Base-by-base conservation (phyloP, 2,329 filamentous ascomycete species). In the Aureobasidium sp. region DNA sequence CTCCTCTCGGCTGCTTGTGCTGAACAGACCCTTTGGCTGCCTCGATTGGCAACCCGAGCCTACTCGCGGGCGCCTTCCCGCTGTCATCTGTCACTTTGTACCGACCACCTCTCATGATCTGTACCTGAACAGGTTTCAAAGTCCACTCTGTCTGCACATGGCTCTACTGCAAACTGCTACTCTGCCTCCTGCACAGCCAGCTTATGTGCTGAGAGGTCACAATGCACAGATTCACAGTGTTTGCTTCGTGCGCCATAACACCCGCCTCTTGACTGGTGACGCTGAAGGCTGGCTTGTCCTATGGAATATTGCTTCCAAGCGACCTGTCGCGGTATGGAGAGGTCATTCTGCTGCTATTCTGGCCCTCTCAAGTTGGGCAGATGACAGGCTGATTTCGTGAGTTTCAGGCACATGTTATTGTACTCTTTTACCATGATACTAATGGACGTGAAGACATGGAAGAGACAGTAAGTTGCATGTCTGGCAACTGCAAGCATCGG, bases 251-350 rank as follows among this genome's bases (percentile, higher is more conserved):
- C 82, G 84, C 59, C 74, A 78, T 44, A 96, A 97, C 72, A 81
- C 84, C 63, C 87, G 90, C 37, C 84, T 99, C 6, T 78, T 90
- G 13, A 94, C 91, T 0, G 93, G 89, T 39, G 94, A 99, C 75
- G 89, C 91, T 9, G 89, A 96, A 46, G 94, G 94, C 63, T 97
- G 88, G 81, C 80, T 96, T 37, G 83, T 96, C 7, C 77, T 92
- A 26, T 99, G 94, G 94, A 87, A 90, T 71, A 78, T 96, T 43
- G 82, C 87, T 29, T 89, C 87, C 57, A 92, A 95, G 79, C 83
- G 94, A 37, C 84, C 93, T 0, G 81, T 85, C 9, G 90, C 88
- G 1, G 90, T 94, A 3, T 99, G 94, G 94, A 87, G 84, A 69
- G 89, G 91, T 1, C 94, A 99, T 73, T 79, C 84, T 48, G 87